Base-by-base conservation (phyloP, 2,329 filamentous ascomycete species). In the Ceratocystis smalleyi region DNA sequence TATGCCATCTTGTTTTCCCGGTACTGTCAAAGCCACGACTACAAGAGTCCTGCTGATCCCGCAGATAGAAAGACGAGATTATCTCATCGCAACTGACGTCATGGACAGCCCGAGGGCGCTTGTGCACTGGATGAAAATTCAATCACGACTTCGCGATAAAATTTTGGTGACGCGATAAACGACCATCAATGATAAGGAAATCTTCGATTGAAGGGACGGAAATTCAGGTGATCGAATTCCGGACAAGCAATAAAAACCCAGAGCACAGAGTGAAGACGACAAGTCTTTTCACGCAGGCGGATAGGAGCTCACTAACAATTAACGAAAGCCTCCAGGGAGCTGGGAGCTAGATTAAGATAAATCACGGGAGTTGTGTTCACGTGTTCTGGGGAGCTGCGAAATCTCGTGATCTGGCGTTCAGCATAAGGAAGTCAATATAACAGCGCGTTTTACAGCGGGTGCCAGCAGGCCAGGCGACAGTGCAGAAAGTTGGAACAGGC, bases 331-430 rank as follows among this genome's bases (percentile, higher is more conserved):
- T 32, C 51, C 8, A 55, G 51, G 51, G 51, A 55, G 51, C 30
- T 27, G 35, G 51, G 30, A 55, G 51, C 51, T 55, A 32, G 51
- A 55, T 55, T 55, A 55, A 10, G 51, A 55, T 17, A 55, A 55
- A 77, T 77, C 75, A 77, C 75, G 75, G 75, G 75, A 75, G 75
- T 72, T 68, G 68, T 66, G 68, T 69, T 76, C 75, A 77, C 75
- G 75, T 77, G 75, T 75, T 75, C 73, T 73, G 72, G 71, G 74
- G 74, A 73, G 72, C 62, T 45, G 60, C 60, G 54, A 65, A 73
- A 77, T 75, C 76, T 77, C 76, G 76, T 77, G 76, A 77, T 77
- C 75, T 77, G 75, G 75, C 75, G 75, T 67, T 63, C 45, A 22
- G 51, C 19, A 10, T 30, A 17, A 15, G 51, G 27, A 32, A 55